These are phyloP conservation scores for Malassezia sp. DNA, from an alignment of 1,284 basidiomycete genomes.

Conservation along the genomic window DNA sequence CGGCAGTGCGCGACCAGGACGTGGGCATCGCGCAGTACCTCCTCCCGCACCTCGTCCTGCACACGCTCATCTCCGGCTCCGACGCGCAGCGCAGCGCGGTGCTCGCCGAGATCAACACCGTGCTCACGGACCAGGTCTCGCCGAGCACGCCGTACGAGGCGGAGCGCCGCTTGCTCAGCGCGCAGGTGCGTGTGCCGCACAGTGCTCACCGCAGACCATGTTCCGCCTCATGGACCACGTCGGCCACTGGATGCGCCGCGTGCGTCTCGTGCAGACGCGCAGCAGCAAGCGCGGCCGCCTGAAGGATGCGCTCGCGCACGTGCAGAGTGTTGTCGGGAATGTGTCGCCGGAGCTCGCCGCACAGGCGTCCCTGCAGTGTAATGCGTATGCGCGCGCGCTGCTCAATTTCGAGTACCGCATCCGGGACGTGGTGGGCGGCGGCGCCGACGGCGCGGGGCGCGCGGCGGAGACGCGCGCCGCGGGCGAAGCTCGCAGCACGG, in stretches of 20 bases:
- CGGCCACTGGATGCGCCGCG: conserved; percentile 66
- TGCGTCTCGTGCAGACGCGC: conserved; percentile 40
- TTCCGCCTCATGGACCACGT: conserved; percentile 92
- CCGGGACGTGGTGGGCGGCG: conserved; percentile 40
- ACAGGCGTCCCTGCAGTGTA: conserved; percentile 82
- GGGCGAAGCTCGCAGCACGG: too few relatives aligned
- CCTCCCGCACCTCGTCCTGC: conserved; percentile 80
- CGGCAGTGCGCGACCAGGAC: conserved; percentile 73
- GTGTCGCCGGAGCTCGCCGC: conserved; percentile 85
- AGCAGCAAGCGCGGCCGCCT: conserved; percentile 15
- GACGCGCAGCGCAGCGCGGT: conserved; percentile 56
- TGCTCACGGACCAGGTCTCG: conserved; percentile 73
- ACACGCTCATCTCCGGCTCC: conserved; percentile 67
- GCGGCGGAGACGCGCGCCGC: neutral
- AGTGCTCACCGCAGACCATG: conserved; percentile 74
- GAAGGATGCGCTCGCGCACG: conserved; percentile 41
- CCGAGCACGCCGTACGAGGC: conserved; percentile 22
- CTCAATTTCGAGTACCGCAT: conserved; percentile 75
- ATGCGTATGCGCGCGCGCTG: conserved; percentile 81
- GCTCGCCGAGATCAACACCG: conserved; percentile 63
- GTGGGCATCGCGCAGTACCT: conserved; percentile 79
- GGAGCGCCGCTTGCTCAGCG: conserved; percentile 34
- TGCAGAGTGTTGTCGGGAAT: conserved; percentile 67
- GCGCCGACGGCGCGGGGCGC: too few relatives aligned
- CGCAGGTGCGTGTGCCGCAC: too few relatives aligned